These are phyloP conservation scores for Rutstroemia sydowiana DNA, from an alignment of 2,329 filamentous ascomycete genomes.

Conservation along the genomic window DNA sequence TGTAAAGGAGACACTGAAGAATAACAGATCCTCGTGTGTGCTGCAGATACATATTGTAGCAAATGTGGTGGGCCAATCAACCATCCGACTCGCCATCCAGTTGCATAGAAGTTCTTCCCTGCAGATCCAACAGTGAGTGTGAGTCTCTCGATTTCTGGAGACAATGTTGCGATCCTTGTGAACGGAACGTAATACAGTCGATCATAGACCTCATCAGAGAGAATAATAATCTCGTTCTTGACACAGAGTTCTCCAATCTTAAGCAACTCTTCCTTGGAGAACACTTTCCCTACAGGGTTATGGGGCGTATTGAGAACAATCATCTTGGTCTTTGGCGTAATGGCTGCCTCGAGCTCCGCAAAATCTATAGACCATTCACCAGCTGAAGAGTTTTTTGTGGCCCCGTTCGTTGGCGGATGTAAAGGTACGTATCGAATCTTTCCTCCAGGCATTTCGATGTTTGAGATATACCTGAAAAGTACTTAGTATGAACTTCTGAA, in stretches of 20 bases:
- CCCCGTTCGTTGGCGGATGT: constrained; percentile 77
- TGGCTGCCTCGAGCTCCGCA: constrained; percentile 68
- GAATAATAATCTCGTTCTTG: constrained; percentile 87
- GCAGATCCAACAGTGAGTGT: constrained; percentile 93
- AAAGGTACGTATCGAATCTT: constrained; percentile 94
- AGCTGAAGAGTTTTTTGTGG: constrained; percentile 71
- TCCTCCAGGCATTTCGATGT: constrained; percentile 96
- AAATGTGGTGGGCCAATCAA: constrained; percentile 82
- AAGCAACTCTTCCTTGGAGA: constrained; percentile 73
- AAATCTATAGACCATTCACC: constrained; percentile 86
- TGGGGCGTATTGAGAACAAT: constrained; percentile 82
- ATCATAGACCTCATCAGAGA: constrained; percentile 92
- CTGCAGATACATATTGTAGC: constrained; percentile 84
- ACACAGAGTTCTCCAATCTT: constrained; percentile 83
- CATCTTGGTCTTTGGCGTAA: constrained; percentile 90
- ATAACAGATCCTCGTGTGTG: constrained; percentile 95
- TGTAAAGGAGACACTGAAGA: constrained; percentile 88
- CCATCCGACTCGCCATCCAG: constrained; percentile 93
- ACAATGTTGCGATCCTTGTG: constrained; percentile 83
- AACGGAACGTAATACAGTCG: constrained; percentile 93
- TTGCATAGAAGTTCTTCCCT: constrained; percentile 97
- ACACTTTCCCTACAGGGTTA: constrained; percentile 96
- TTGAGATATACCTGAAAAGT: constrained; percentile 69
- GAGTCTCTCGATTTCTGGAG: constrained; percentile 77
- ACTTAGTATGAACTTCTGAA: constrained; percentile 7